Evolutionary conservation across 345 rosid genomes (phyloP).

Genomic region (Aquilaria yunnanensis): DNA sequence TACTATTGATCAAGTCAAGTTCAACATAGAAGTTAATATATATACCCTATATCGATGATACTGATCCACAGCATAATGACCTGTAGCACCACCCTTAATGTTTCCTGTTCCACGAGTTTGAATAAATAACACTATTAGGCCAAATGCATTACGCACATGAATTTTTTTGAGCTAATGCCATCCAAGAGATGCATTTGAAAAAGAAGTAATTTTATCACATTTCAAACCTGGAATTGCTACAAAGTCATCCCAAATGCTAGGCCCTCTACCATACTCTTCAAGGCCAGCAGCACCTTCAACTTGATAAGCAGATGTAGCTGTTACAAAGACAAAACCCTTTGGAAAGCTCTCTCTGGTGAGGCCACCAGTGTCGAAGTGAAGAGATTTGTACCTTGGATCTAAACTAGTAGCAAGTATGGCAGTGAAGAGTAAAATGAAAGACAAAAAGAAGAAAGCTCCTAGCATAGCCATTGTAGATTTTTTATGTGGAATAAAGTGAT

Average conservation of each 20-base stretch:
- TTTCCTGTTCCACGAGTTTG: constrained; percentile 19
- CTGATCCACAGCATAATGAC: constrained; percentile 45
- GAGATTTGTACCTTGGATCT: too few species aligned
- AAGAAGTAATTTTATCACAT: too few species aligned
- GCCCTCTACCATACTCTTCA: constrained; percentile 42
- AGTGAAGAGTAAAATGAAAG: too few species aligned
- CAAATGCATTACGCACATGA: background rate
- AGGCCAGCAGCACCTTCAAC: constrained; percentile 36
- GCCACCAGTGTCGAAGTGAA: too few species aligned
- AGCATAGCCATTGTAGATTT: too few species aligned
- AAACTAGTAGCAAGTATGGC: too few species aligned
- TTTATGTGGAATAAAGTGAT: too few species aligned
- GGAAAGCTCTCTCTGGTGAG: too few species aligned
- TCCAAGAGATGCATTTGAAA: too few species aligned
- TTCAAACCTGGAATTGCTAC: constrained; percentile 32
- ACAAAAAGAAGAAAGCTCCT: too few species aligned
- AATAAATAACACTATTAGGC: background rate
- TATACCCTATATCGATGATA: constrained; percentile 40
- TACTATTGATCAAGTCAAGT: background rate
- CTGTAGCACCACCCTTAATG: constrained; percentile 32
- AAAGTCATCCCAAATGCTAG: constrained; percentile 55
- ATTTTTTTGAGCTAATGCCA: too few species aligned
- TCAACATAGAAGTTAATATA: constrained; percentile 1
- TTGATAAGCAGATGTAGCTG: background rate
- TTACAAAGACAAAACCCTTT: too few species aligned